Evolutionary conservation across 495 filamentous ascomycete species (phyloP), one percentile per base, ranked within the genome.

Genomic region (Letharia lupina): DNA sequence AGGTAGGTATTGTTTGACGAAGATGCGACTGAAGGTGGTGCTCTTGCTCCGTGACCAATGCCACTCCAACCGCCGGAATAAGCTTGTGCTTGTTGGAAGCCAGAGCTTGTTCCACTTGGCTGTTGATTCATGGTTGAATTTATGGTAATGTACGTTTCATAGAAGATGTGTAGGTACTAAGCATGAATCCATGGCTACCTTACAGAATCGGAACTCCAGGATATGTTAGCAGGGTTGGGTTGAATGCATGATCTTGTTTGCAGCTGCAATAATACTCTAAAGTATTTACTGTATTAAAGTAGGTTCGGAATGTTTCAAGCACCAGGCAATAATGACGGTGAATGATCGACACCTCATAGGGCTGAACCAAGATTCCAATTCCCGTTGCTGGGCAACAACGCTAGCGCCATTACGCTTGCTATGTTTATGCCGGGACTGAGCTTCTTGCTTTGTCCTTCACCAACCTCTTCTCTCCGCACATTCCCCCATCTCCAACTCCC

Each of bases 1-100:
- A 93, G 82, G 76, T 89, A 95, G 31, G 91, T 90, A 72, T 90
- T 87, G 75, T 86, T 86, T 7, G 85, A 85, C 13, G 65, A 68
- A 5, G 54, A 57, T 37, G 54, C 54, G 54, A 77, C 74, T 37
- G 79, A 80, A 23, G 79, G 76, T 57, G 77, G 81, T n/a, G 83
- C 72, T 60, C 67, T 66, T 10, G 47, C 60, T 40, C 41, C 41
- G 11, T 60, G 52, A 6, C 39, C 65, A 50, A 56, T 54, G n/a
- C 60, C 61, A 52, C 31, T 67, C 54, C 65, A 67, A 20, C 33
- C 10, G 11, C 57, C 37, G 5, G 45, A 41, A 39, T 50, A 40
- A 20, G 54, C 41, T 60, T 63, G 52, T 12, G 45, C 41, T 61
- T 48, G 52, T 35, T 47, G 66, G 31, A 42, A 48, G 48, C 60